phyloP scores from a whole-genome alignment of 1,284 basidiomycete genomes.

The Malassezia nana region DNA sequence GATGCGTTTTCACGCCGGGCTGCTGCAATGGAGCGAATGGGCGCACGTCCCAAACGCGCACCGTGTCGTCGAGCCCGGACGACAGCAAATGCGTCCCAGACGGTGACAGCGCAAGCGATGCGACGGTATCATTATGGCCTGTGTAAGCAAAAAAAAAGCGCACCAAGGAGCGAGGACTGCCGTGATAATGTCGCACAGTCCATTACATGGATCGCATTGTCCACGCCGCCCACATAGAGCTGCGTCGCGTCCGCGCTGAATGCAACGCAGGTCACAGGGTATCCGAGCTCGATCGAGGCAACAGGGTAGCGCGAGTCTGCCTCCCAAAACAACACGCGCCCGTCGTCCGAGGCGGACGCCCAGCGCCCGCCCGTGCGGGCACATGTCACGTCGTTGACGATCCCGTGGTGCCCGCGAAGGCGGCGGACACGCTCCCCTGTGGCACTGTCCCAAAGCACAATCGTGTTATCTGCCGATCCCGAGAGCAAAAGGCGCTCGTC shows the following conservation, averaged over 20 bases:
- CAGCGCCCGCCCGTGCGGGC: conserved; percentile 30
- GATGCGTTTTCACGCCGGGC: conserved; percentile 23
- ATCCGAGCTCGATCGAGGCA: conserved; percentile 38
- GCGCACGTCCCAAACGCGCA: conserved; percentile 47
- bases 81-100: conserved; percentile 43
- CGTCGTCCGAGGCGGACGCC: conserved; percentile 41
- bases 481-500: conserved; percentile 29
- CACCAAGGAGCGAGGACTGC: conserved; percentile 26
- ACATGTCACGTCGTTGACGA: conserved; percentile 41
- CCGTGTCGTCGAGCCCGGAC: conserved; percentile 37
- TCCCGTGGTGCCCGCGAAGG: conserved; percentile 37
- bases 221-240: conserved; percentile 44
- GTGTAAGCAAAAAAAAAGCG: neutral
- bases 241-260: conserved; percentile 44
- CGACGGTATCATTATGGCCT: conserved; percentile 38
- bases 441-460: conserved; percentile 36
- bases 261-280: conserved; percentile 44
- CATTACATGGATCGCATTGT: conserved; percentile 43
- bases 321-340: conserved; percentile 43
- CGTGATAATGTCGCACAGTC: conserved; percentile 33
- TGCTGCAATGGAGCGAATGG: conserved; percentile 42
- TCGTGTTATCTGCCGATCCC: conserved; percentile 44
- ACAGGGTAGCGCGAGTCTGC: conserved; percentile 29
- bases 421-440: conserved; percentile 38
- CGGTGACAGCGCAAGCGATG: conserved; percentile 33